These are phyloP conservation scores for Lactarius hengduanensis DNA, from an alignment of 768 basidiomycete species.

Conservation along the genomic window DNA sequence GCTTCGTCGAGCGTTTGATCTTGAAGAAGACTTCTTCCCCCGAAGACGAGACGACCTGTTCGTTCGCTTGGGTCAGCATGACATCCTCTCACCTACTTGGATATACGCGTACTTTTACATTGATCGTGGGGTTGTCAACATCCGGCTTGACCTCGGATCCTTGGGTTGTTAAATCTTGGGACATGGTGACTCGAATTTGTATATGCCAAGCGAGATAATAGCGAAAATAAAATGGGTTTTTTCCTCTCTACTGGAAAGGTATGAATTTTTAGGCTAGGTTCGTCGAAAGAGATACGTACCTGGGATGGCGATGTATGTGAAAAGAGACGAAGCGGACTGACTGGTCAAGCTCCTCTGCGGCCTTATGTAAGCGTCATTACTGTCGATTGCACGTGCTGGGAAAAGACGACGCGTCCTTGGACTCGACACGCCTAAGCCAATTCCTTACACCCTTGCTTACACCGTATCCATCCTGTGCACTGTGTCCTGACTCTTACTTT, in stretches of 20 bases:
- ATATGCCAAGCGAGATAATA: neutral
- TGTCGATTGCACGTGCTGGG: slow-evolving; percentile 21
- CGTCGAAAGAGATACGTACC: slow-evolving; percentile 4
- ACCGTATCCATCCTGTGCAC: too few species aligned
- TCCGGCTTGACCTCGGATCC: slow-evolving; percentile 41
- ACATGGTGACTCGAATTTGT: slow-evolving; percentile 15
- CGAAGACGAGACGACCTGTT: slow-evolving; percentile 66
- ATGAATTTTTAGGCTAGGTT: neutral
- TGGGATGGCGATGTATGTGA: neutral
- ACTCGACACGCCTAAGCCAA: neutral
- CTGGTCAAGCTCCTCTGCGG: slow-evolving; percentile 19
- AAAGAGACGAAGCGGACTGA: slow-evolving; percentile 12
- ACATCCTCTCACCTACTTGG: neutral
- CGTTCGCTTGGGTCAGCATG: slow-evolving; percentile 4
- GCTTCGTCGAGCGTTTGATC: slow-evolving; percentile 90
- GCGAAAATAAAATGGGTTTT: slow-evolving; percentile 6
- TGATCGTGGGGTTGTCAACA: slow-evolving; percentile 63
- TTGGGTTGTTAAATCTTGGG: slow-evolving; percentile 2
- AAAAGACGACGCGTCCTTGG: slow-evolving; percentile 7
- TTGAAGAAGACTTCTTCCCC: slow-evolving; percentile 97
- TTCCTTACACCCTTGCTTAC: too few species aligned
- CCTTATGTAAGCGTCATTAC: slow-evolving; percentile 2
- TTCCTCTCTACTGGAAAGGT: neutral
- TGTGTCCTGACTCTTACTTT: too few species aligned
- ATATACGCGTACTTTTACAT: slow-evolving; percentile 63